These are phyloP conservation scores for Buxus sempervirens DNA, from an alignment of 164 flowering plant genomes.

Conservation along the genomic window DNA sequence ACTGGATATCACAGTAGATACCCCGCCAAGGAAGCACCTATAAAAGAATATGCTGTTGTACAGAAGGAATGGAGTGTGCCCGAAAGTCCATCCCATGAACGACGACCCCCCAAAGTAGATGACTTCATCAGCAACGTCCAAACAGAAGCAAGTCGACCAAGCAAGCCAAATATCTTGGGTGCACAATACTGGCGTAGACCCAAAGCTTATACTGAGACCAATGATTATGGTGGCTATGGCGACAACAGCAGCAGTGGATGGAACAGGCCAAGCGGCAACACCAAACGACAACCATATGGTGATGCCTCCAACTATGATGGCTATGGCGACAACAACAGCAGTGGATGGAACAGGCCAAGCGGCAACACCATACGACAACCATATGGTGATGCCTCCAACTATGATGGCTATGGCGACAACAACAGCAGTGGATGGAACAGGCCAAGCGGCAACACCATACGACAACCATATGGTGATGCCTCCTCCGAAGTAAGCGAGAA, in stretches of 20 bases:
- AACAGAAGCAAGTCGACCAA: slow-evolving; percentile 25
- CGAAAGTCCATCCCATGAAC: slow-evolving; percentile 19
- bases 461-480: slow-evolving; percentile 4
- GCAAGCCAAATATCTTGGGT: slow-evolving; percentile 7
- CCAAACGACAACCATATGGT: too few relatives aligned
- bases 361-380: too few relatives aligned
- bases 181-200: slow-evolving; percentile 21
- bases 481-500: slow-evolving; percentile 1
- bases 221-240: slow-evolving; percentile 11
- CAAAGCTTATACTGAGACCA: not conserved
- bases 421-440: slow-evolving; percentile 11
- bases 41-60: slow-evolving; percentile 9
- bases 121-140: slow-evolving; percentile 29
- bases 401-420: too few relatives aligned
- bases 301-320: too few relatives aligned
- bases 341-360: too few relatives aligned
- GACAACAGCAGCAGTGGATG: too few relatives aligned
- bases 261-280: too few relatives aligned
- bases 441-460: slow-evolving; percentile 3
- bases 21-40: slow-evolving; percentile 9
- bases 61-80: slow-evolving; percentile 15
- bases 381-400: too few relatives aligned
- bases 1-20: slow-evolving; percentile 4
- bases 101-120: slow-evolving; percentile 24
- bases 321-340: too few relatives aligned